phyloP scores from a whole-genome alignment of 805 yeast genomes.

The Yarrowia yakushimensis region DNA sequence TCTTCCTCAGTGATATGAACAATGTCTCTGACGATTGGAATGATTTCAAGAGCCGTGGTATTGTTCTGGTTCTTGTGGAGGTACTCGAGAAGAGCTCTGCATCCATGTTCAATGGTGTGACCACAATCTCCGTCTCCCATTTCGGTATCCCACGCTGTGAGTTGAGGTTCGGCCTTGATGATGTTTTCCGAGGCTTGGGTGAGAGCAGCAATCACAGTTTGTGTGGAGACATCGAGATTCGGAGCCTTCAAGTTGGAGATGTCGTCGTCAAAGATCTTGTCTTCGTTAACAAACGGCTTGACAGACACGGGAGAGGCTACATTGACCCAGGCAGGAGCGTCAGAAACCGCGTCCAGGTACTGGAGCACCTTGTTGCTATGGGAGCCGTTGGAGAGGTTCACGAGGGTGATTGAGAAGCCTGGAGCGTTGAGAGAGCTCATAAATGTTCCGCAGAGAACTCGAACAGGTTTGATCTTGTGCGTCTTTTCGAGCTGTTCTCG shows the following conservation, averaged over 20 bases:
- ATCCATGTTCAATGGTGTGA: slow-evolving; percentile 81
- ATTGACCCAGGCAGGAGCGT: slow-evolving; percentile 73
- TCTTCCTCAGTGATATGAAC: slow-evolving; percentile 76
- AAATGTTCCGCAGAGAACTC: slow-evolving; percentile 71
- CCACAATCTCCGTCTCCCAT: slow-evolving; percentile 99
- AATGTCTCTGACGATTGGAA: slow-evolving; percentile 44
- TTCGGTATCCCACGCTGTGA: slow-evolving; percentile 78
- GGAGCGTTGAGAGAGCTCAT: slow-evolving; percentile 90
- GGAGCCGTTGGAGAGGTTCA: slow-evolving; percentile 60
- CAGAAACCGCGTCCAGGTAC: slow-evolving; percentile 65
- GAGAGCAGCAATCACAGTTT: slow-evolving; percentile 28
- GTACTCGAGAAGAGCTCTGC: slow-evolving; percentile 60
- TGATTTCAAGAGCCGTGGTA: slow-evolving; percentile 47
- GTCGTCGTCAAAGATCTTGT: slow-evolving; percentile 4
- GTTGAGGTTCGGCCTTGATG: slow-evolving; percentile 57
- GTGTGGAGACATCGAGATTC: slow-evolving; percentile 26
- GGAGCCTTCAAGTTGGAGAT: slow-evolving; percentile 28
- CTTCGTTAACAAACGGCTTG: slow-evolving; percentile 8
- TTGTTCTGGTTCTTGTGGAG: slow-evolving; percentile 41
- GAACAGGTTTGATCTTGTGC: slow-evolving; percentile 59
- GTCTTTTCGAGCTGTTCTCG: slow-evolving; percentile 49
- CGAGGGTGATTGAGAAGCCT: slow-evolving; percentile 80
- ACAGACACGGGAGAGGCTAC: neutral
- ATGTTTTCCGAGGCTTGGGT: slow-evolving; percentile 13
- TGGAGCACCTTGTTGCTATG: slow-evolving; percentile 45